Base-by-base conservation (phyloP, 2,329 filamentous ascomycete genomes). In the Xylariaceae sp. region DNA sequence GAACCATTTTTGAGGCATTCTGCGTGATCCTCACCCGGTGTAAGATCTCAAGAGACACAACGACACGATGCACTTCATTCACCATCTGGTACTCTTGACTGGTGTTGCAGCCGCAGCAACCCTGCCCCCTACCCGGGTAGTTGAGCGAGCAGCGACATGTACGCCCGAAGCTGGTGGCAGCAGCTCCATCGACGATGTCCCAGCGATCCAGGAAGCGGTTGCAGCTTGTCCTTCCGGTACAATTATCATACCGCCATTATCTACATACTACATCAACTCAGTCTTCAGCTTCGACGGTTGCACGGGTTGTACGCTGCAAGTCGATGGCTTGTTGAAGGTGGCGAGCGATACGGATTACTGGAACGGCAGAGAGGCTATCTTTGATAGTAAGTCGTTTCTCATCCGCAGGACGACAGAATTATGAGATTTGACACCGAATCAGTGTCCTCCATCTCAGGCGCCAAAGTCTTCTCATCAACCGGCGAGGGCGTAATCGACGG, bases 271-370 rank as follows among this genome's bases (percentile, higher is more conserved):
- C 37, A 30, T 62, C 61, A 60, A 62, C 11, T 61, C 61, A 2
- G 58, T 57, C 11, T 60, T 58, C 13, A 62, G 55, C 55, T 60
- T 61, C 50, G 35, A 55, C 1, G 61, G 61, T 52, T 60, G 58
- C 15, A n/a, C 52, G 34, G 58, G 61, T 13, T 62, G 58, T 50
- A 60, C 55, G 18, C 18, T 62, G 8, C 61, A 60, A 45, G n/a
- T 61, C 1, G 58, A 62, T 5, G 61, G 58, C 0, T 18, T 57
- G 23, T 42, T 62, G 17, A 57, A 58, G 44, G 61, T 61, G 2
- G 52, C 58, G n/a, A 58, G 55, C 34, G 34, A 61, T 47, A 62
- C 61, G 13, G 61, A 61, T 11, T 62, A 62, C 42, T 60, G 61
- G 58, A 51, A 61, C 4, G 61, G 61, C 37, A 58, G 39, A 34